Evolutionary conservation across 768 basidiomycete species (phyloP).

Genomic region (Cytidiella melzeri): DNA sequence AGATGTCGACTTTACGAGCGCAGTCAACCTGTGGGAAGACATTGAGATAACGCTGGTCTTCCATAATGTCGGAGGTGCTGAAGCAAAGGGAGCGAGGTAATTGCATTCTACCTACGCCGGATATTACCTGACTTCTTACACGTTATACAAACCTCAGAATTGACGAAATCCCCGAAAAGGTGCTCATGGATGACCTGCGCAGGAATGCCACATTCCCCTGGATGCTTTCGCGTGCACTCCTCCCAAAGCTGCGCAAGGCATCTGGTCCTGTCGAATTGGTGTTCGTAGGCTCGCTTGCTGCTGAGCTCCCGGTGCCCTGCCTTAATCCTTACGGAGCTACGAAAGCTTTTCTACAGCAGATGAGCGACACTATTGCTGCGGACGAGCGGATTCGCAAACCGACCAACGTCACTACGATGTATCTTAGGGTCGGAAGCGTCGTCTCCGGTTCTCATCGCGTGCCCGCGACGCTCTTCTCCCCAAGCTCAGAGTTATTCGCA

Average conservation of each 20-base stretch:
- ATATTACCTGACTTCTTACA: no score
- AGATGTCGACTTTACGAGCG: conserved; percentile 15
- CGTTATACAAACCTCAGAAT: no score
- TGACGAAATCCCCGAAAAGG: conserved; percentile 14
- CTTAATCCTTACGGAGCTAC: conserved; percentile 20
- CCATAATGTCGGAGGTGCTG: conserved; percentile 21
- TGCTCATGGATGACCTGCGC: conserved; percentile 14
- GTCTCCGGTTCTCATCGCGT: conserved; percentile 3
- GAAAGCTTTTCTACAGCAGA: conserved; percentile 20
- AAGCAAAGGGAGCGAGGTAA: conserved; percentile 11
- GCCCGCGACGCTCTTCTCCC: conserved; percentile 8
- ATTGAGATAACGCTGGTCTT: conserved; percentile 23
- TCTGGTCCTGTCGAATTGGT: conserved; percentile 19
- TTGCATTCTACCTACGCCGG: no score
- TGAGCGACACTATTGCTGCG: conserved; percentile 16
- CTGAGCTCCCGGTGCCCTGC: conserved; percentile 17
- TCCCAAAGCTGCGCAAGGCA: conserved; percentile 21
- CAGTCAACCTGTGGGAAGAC: conserved; percentile 17
- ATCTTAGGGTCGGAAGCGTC: conserved; percentile 21
- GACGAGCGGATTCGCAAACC: conserved; percentile 20
- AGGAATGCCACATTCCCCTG: conserved; percentile 21
- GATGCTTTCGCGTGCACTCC: conserved; percentile 23
- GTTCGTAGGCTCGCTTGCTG: conserved; percentile 21
- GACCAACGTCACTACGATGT: conserved; percentile 18
- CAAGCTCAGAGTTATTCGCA: conserved; percentile 16